phyloP scores from a whole-genome alignment of 2,329 filamentous ascomycete species.

The Fusarium sp. region DNA sequence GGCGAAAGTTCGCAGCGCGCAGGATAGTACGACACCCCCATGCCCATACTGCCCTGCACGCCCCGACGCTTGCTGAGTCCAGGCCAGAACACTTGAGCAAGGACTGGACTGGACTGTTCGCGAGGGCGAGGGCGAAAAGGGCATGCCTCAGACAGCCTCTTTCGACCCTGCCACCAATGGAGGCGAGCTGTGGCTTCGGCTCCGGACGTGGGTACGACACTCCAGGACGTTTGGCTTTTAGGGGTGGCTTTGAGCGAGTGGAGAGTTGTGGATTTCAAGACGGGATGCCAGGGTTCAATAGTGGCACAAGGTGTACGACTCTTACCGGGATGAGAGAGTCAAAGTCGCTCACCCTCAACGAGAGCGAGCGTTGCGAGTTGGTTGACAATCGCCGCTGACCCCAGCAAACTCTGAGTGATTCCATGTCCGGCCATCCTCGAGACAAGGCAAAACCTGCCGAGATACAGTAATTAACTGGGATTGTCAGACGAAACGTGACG shows the following conservation, averaged over 20 bases:
- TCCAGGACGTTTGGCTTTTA: slow-evolving; percentile 41
- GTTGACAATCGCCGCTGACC: slow-evolving; percentile 7
- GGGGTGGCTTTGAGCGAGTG: slow-evolving; percentile 36
- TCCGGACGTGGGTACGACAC: slow-evolving; percentile 37
- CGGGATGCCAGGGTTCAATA: slow-evolving; percentile 33
- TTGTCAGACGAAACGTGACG: slow-evolving; percentile 26
- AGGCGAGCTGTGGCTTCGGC: slow-evolving; percentile 41
- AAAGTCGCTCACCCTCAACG: slow-evolving; percentile 11
- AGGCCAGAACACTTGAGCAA: slow-evolving; percentile 31
- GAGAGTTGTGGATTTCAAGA: slow-evolving; percentile 28
- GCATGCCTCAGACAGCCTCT: slow-evolving; percentile 42
- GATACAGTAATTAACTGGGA: slow-evolving; percentile 9
- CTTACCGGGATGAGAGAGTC: slow-evolving; percentile 16
- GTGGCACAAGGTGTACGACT: slow-evolving; percentile 21
- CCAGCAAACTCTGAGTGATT: slow-evolving; percentile 8
- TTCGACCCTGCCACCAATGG: slow-evolving; percentile 34
- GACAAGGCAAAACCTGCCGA: slow-evolving; percentile 12
- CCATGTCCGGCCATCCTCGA: slow-evolving; percentile 7
- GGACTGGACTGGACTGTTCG: slow-evolving; percentile 22
- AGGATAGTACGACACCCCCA: slow-evolving; percentile 38
- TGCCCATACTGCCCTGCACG: neutral
- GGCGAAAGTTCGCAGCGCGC: slow-evolving; percentile 19
- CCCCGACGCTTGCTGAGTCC: slow-evolving; percentile 21
- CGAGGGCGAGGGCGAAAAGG: slow-evolving; percentile 36
- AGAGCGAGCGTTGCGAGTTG: slow-evolving; percentile 1